Evolutionary conservation across 768 basidiomycete genomes (phyloP).

Genomic region (Hericium alpestre): DNA sequence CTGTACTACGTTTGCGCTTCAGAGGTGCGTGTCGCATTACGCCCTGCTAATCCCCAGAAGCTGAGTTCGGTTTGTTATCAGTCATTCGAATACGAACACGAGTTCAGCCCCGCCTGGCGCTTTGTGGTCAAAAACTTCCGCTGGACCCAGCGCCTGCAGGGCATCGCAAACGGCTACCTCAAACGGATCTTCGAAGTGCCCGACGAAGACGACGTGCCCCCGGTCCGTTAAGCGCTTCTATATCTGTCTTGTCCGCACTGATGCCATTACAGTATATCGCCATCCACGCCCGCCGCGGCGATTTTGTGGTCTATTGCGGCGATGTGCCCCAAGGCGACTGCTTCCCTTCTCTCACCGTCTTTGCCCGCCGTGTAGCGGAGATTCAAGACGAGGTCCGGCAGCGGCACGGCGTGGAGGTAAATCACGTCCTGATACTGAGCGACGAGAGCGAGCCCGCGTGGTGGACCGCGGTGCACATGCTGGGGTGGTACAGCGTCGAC

Average conservation of each 20-base stretch:
- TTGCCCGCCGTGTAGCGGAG: conserved; percentile 18
- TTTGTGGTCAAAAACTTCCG: conserved; percentile 23
- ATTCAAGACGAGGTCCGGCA: conserved; percentile 25
- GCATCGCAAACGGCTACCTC: conserved; percentile 21
- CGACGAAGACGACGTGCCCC: conserved; percentile 19
- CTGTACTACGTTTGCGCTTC: conserved; percentile 28
- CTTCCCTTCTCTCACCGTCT: conserved; percentile 27
- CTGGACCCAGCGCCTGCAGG: conserved; percentile 23
- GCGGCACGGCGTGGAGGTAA: conserved; percentile 20
- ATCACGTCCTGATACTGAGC: conserved; percentile 30
- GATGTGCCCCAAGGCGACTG: conserved; percentile 23
- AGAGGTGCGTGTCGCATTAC: conserved; percentile 13
- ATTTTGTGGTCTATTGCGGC: conserved; percentile 21
- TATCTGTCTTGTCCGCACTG: neutral
- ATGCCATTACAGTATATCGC: conserved; percentile 4
- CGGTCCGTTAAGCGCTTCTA: conserved; percentile 7
- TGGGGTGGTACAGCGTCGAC: conserved; percentile 28
- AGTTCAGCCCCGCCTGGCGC: conserved; percentile 27
- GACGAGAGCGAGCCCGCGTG: conserved; percentile 31
- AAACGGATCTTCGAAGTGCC: conserved; percentile 18
- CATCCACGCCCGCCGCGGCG: conserved; percentile 7
- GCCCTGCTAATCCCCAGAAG: no score
- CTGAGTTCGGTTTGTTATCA: conserved; percentile 11
- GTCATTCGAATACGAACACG: conserved; percentile 21
- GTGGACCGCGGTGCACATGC: conserved; percentile 26